Percentiles rank a stretch among this genome's conserved stretches.
Evolutionary conservation across 2,329 filamentous ascomycete species (phyloP).

Genomic region (Diaporthe sp.): DNA sequence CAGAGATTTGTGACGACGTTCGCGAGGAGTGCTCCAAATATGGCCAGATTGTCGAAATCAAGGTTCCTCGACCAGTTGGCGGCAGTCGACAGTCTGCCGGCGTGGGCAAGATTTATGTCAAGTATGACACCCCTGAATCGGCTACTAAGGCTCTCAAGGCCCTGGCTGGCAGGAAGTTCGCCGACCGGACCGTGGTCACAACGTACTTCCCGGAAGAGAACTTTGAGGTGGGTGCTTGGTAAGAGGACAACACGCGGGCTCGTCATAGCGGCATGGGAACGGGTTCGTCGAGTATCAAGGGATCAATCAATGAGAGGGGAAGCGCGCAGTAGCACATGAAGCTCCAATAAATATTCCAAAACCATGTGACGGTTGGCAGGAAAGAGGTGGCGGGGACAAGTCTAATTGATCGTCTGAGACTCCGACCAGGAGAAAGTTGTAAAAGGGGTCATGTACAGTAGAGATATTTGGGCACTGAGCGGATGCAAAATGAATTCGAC

Average conservation of each 20-base stretch:
- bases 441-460: constrained; percentile 11
- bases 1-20: constrained; percentile 97
- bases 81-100: constrained; percentile 88
- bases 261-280: background rate
- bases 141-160: constrained; percentile 88
- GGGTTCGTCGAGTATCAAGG: background rate
- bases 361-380: background rate
- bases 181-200: constrained; percentile 94
- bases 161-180: constrained; percentile 96
- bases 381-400: background rate
- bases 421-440: background rate
- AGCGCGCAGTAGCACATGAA: background rate
- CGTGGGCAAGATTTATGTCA: constrained; percentile 98
- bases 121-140: constrained; percentile 84
- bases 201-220: constrained; percentile 99
- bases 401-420: background rate
- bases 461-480: background rate
- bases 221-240: constrained; percentile 94
- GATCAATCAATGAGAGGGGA: too few species aligned
- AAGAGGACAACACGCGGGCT: constrained; percentile 48
- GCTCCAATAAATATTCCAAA: constrained; percentile 6
- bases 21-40: constrained; percentile 94
- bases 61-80: constrained; percentile 89
- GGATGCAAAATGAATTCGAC: background rate
- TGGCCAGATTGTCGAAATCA: constrained; percentile 87